These are phyloP conservation scores for Themeda triandra DNA, from an alignment of 176 grass and related monocot genomes.

Conservation along the genomic window DNA sequence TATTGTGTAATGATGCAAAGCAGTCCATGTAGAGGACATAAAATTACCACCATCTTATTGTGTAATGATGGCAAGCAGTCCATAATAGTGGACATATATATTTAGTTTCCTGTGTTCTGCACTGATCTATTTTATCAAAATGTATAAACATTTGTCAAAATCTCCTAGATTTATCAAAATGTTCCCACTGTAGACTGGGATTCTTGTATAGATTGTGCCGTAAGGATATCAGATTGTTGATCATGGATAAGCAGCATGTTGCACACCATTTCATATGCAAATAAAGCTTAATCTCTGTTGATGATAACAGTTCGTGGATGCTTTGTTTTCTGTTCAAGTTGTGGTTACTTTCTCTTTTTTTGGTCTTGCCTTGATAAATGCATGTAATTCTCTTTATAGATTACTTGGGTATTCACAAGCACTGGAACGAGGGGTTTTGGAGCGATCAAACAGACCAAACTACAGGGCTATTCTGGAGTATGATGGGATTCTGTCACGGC, in stretches of 20 bases:
- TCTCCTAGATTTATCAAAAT: neutral
- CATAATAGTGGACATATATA: neutral
- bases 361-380: neutral
- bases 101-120: neutral
- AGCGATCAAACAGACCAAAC: slow-evolving; percentile 74
- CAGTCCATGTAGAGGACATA: neutral
- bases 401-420: slow-evolving; percentile 75
- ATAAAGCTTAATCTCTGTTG: neutral
- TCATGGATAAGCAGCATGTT: neutral
- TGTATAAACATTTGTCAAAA: neutral
- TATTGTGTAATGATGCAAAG: neutral
- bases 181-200: neutral
- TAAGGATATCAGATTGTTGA: neutral
- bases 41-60: neutral
- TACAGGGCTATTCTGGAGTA: slow-evolving; percentile 82
- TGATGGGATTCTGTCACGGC: slow-evolving; percentile 62
- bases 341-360: slow-evolving; percentile 11
- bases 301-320: neutral
- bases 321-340: neutral
- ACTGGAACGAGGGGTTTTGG: slow-evolving; percentile 51
- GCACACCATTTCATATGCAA: neutral
- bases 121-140: neutral
- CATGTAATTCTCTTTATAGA: slow-evolving; percentile 43
- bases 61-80: neutral
- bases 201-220: neutral